Base-by-base conservation (phyloP, 768 basidiomycete species). In the Pisolithus orientalis region DNA sequence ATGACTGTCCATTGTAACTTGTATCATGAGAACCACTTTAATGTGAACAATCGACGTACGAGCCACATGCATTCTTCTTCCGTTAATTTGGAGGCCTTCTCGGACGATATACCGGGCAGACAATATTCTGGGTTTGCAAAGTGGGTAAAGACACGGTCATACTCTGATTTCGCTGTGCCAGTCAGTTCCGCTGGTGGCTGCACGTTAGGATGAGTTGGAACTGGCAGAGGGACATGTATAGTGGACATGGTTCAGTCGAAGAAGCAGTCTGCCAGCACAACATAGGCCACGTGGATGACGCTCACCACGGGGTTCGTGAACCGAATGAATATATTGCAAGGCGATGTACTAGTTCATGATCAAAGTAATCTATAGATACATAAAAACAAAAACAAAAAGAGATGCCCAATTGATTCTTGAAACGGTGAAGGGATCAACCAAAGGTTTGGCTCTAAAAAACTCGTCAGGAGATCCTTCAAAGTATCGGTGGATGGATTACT, bases 31-130 rank as follows among this genome's bases (percentile, higher is more conserved):
- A 42, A 16, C 9, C 44, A 25, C 39, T 11, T 1, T 1, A 31
- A 29, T 27, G 8, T 14, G 42, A 6, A 6, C 17, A 11, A 40
- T 28, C 49, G 34, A 75, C 78, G 46, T 50, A 82, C 79, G 60
- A 92, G 71, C 87, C 88, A 92, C 65, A 87, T 87, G 67, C 80
- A 80, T 63, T 92, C 90, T 32, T 72, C 76, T 31, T 87, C 87
- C 43, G 55, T 72, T 47, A 90, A 70, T 5, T 34, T 34, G 53
- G 70, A 65, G 7, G 75, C 72, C 2, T 76, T 71, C 40, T 71
- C 70, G 0, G 69, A 66, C 8, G 69, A 49, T 6, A 70, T 62
- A n/a, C 67, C 74, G 3, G 84, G 79, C 29, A 87, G 62, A 5
- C 58, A 65, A 62, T 86, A 87, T 2, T 72, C 72, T 0, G 72